phyloP scores from a whole-genome alignment of 139 green algal genomes.

The Edaphochlamys debaryana region DNA sequence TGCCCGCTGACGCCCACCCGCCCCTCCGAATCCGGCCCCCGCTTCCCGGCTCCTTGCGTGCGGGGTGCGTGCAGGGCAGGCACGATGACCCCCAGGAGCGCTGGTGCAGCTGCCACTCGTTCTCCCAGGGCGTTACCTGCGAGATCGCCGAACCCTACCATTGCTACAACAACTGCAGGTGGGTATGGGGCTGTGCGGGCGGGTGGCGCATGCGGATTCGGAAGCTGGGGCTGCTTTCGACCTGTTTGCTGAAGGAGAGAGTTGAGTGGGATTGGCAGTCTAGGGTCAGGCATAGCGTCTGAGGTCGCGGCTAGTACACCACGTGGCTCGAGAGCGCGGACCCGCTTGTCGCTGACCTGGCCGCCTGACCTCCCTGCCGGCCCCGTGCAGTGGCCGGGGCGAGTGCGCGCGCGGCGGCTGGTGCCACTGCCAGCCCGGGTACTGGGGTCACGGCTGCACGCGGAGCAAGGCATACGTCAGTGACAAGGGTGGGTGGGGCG shows the following conservation, averaged over 20 bases:
- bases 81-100: constrained; percentile 13
- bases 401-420: constrained; percentile 42
- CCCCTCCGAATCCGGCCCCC: no score
- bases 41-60: no score
- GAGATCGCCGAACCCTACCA: background rate
- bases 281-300: no score
- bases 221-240: background rate
- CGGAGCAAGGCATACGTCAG: constrained; percentile 38
- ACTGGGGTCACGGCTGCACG: constrained; percentile 53
- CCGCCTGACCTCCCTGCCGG: no score
- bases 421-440: constrained; percentile 51
- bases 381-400: constrained; percentile 6
- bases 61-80: no score
- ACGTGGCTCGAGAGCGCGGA: no score
- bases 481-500: background rate
- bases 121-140: background rate
- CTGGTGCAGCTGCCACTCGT: constrained; percentile 28
- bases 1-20: no score
- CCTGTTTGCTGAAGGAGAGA: no score
- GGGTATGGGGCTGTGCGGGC: background rate
- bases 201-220: background rate
- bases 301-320: no score
- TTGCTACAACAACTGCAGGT: constrained; percentile 39
- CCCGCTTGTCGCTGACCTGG: no score
- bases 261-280: no score